These are phyloP conservation scores for Trypanosomatidae sp. DNA, from an alignment of 208 protist genomes.

Conservation along the genomic window DNA sequence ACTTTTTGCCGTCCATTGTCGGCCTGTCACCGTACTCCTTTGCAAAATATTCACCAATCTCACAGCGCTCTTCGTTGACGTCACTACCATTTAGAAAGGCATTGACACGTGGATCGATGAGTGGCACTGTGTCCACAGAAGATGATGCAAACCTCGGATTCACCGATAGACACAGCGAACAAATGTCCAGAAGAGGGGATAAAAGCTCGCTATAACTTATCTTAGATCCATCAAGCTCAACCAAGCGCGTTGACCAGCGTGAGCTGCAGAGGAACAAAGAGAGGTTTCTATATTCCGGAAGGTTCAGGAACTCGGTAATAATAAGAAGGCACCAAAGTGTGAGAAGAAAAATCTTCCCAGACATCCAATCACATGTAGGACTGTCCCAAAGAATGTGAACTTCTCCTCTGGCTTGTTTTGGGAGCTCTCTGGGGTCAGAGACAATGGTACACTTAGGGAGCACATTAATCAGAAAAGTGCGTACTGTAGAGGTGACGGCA, in stretches of 20 bases:
- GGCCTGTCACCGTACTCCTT: not conserved
- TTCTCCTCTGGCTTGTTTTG: not conserved
- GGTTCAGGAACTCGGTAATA: constrained; percentile 37
- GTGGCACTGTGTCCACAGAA: constrained; percentile 52
- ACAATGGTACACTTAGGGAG: constrained; percentile 28
- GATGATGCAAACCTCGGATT: constrained; percentile 32
- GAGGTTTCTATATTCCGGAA: constrained; percentile 40
- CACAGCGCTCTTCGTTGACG: not conserved
- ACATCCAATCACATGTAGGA: constrained; percentile 9
- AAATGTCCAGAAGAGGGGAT: constrained; percentile 46
- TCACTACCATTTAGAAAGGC: constrained; percentile 9
- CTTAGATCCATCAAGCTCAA: constrained; percentile 28
- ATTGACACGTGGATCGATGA: constrained; percentile 48
- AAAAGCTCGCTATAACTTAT: constrained; percentile 48
- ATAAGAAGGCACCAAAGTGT: constrained; percentile 64
- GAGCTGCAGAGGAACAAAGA: constrained; percentile 47
- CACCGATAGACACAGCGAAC: constrained; percentile 48
- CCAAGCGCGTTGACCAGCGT: constrained; percentile 41
- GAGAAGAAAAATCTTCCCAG: constrained; percentile 27
- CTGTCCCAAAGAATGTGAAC: constrained; percentile 7
- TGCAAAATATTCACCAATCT: not conserved
- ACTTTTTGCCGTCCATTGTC: constrained; percentile 8
- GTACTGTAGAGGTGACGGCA: constrained; percentile 5
- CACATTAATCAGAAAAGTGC: constrained; percentile 7
- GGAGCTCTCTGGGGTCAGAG: not conserved